phyloP scores from a whole-genome alignment of 768 basidiomycete genomes.

The Russula brevipes region DNA sequence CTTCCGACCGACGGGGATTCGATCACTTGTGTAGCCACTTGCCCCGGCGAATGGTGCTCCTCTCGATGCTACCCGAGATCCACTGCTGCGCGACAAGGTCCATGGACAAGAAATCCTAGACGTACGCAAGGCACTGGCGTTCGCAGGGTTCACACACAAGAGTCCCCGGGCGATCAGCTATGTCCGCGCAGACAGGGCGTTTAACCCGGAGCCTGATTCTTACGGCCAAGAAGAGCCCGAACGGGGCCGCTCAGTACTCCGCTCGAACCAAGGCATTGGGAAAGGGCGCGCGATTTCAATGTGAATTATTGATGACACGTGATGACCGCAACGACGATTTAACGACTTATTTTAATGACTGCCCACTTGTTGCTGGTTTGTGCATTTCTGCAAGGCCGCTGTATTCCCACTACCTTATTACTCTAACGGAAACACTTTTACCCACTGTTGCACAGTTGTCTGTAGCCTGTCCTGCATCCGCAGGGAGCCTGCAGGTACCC shows the following conservation, averaged over 20 bases:
- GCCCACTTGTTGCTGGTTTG: conserved; percentile 3
- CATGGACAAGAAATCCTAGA: conserved; percentile 85
- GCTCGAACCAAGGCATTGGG: conserved; percentile 56
- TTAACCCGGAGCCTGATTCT: conserved; percentile 52
- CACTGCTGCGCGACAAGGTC: conserved; percentile 75
- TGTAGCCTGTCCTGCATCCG: neutral
- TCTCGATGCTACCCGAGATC: conserved; percentile 83
- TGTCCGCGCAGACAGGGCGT: conserved; percentile 66
- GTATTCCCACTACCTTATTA: conserved; percentile 18
- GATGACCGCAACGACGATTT: conserved; percentile 16
- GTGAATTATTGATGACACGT: conserved; percentile 37
- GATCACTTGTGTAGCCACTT: conserved; percentile 60
- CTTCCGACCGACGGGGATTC: conserved; percentile 10
- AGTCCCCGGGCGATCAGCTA: conserved; percentile 77
- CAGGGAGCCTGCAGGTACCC: conserved; percentile 11
- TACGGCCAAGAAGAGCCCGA: conserved; percentile 43
- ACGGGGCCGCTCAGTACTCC: conserved; percentile 61
- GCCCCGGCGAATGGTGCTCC: conserved; percentile 84
- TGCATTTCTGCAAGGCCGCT: conserved; percentile 15
- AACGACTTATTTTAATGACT: conserved; percentile 12
- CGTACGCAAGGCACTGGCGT: conserved; percentile 86
- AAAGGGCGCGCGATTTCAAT: conserved; percentile 81
- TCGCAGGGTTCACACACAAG: conserved; percentile 89
- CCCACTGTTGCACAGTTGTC: neutral
- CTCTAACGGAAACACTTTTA: conserved; percentile 5